These are phyloP conservation scores for Diversispora epigaea DNA, from an alignment of 192 early-diverging fungal species.

Conservation along the genomic window DNA sequence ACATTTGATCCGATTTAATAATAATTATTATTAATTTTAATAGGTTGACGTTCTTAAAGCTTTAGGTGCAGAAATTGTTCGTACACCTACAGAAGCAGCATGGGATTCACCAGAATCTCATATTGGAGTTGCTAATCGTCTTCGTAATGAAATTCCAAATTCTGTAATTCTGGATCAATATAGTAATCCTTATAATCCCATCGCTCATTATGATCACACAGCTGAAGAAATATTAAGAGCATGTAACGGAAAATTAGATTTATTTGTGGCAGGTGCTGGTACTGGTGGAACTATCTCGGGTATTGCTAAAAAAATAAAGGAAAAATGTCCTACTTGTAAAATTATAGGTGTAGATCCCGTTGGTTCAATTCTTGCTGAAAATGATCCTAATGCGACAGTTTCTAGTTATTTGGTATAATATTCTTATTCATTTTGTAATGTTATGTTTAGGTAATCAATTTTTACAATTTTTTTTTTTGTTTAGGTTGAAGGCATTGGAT, in stretches of 20 bases:
- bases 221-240: slow-evolving; percentile 80
- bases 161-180: slow-evolving; percentile 98
- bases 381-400: slow-evolving; percentile 45
- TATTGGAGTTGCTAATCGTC: slow-evolving; percentile 91
- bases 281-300: slow-evolving; percentile 98
- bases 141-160: slow-evolving; percentile 94
- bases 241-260: slow-evolving; percentile 89
- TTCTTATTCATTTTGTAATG: too few species aligned
- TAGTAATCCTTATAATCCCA: slow-evolving; percentile 93
- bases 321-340: slow-evolving; percentile 80
- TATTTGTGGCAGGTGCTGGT: slow-evolving; percentile 93
- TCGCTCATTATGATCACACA: slow-evolving; percentile 94
- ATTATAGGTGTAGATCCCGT: slow-evolving; percentile 94
- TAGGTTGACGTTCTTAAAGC: slow-evolving; percentile 94
- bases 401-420: slow-evolving; percentile 3
- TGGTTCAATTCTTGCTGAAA: slow-evolving; percentile 91
- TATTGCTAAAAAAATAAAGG: slow-evolving; percentile 93
- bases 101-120: slow-evolving; percentile 99
- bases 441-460: background rate
- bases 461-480: slow-evolving; percentile 46
- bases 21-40: background rate
- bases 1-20: background rate
- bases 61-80: slow-evolving; percentile 95
- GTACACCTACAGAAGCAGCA: slow-evolving; percentile 98
- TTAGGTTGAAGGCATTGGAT: slow-evolving; percentile 98